Base-by-base conservation (phyloP, 2,329 filamentous ascomycete species). In the Fusarium dimerum region DNA sequence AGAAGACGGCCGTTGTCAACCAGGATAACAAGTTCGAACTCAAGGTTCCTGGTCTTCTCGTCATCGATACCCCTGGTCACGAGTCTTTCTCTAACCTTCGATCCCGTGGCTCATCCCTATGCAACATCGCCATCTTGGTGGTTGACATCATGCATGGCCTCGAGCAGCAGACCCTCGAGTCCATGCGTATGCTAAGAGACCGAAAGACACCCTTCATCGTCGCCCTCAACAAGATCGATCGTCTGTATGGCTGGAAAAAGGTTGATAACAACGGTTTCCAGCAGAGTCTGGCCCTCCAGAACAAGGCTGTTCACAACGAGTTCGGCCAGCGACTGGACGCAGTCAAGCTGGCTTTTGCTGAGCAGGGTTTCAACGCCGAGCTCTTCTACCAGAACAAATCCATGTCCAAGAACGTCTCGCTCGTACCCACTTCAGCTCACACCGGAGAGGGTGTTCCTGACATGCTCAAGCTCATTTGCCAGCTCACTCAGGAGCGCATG, bases 131-230 rank as follows among this genome's bases (percentile, higher is more conserved):
- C 66, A 99, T 99, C 71, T 79, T 99, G 62, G 95, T 99, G 40
- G 93, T 99, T 64, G 94, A 99, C 79, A 99, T 99, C 68, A 97
- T 99, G 94, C 94, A 99, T 83, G 95, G 95, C 70, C 84, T 99
- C 43, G 94, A 99, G 75, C 93, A 88, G 16, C 94, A 99, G 75
- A 99, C 94, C 15, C 81, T 97, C 32, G 95, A 99, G 76, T 99
- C 94, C 2, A 97, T 99, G 91, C 89, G 86, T 63, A 78, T 99
- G 59, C 85, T 99, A 47, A 85, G 93, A 68, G 93, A 97, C 66
- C 85, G 91, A 66, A 95, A 94, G 76, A 99, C 94, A 18, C 94
- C 94, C 6, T 99, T 99, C 78, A 96, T 99, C 63, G 95, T 99
- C 40, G 95, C 95, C 1, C 81, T 99, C 69, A 99, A 99, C 87